These are phyloP conservation scores for Phytophthora fragariae DNA, from an alignment of 352 stramenopile species.

Conservation along the genomic window DNA sequence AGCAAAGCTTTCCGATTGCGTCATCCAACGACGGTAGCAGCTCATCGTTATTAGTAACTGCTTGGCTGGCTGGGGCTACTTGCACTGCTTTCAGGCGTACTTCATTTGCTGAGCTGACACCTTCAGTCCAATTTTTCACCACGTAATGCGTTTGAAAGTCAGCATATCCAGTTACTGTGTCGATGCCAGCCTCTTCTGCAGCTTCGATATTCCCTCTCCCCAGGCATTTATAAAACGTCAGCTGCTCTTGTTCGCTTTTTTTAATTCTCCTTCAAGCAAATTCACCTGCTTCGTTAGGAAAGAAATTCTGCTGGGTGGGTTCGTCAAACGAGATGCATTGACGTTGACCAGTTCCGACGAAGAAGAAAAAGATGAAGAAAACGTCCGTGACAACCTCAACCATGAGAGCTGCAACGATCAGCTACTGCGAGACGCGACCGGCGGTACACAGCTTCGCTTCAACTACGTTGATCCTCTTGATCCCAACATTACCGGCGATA, in stretches of 20 bases:
- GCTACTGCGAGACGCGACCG: too few relatives aligned
- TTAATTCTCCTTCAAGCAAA: slow-evolving; percentile 13
- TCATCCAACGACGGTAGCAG: not conserved
- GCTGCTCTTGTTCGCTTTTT: slow-evolving; percentile 14
- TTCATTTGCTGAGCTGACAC: not conserved
- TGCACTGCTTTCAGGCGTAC: too few relatives aligned
- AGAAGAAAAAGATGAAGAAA: too few relatives aligned
- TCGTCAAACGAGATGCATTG: slow-evolving; percentile 2
- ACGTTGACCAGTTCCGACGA: not conserved
- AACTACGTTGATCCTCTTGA: not conserved
- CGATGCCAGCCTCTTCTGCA: slow-evolving; percentile 9
- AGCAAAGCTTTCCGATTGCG: slow-evolving; percentile 20
- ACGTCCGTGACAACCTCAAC: too few relatives aligned
- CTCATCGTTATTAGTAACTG: not conserved
- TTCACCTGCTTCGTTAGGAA: slow-evolving; percentile 9
- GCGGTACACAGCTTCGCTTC: not conserved
- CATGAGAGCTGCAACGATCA: too few relatives aligned
- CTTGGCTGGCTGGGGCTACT: not conserved
- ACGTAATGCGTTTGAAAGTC: slow-evolving; percentile 12
- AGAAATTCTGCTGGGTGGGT: not conserved
- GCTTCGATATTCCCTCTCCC: slow-evolving; percentile 6
- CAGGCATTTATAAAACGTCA: slow-evolving; percentile 17
- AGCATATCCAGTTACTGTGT: not conserved
- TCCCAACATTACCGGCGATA: not conserved
- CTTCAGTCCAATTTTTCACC: too few relatives aligned